phyloP scores from a whole-genome alignment of 1,284 basidiomycete species.

The Sporisorium iseilematis-ciliati region DNA sequence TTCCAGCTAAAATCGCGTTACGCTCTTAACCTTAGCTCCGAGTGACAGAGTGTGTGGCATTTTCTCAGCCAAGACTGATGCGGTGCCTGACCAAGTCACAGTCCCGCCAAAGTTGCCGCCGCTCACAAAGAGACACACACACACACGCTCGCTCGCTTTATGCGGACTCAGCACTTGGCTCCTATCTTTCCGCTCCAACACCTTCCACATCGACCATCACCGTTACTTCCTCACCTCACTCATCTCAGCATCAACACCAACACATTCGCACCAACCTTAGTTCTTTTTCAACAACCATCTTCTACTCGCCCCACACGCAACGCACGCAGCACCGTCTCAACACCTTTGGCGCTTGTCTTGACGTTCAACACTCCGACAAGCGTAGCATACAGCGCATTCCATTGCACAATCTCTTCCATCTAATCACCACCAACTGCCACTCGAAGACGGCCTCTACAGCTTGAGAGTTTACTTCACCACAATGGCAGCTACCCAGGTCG shows the following conservation, averaged over 20 bases:
- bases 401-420: background rate
- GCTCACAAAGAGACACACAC: too few species aligned
- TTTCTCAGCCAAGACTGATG: too few species aligned
- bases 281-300: background rate
- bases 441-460: slow-evolving; percentile 43
- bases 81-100: too few species aligned
- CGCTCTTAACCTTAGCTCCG: too few species aligned
- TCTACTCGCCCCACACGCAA: background rate
- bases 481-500: slow-evolving; percentile 55
- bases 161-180: too few species aligned
- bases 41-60: too few species aligned
- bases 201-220: slow-evolving; percentile 7
- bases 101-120: too few species aligned
- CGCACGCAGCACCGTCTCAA: too few species aligned
- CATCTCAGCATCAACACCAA: background rate
- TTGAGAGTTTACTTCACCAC: slow-evolving; percentile 28
- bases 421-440: background rate
- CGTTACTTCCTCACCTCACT: background rate
- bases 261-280: background rate
- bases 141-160: too few species aligned
- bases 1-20: too few species aligned
- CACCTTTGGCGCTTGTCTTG: background rate
- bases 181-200: slow-evolving; percentile 5
- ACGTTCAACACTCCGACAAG: background rate
- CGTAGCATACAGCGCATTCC: background rate